These are phyloP conservation scores for Truncatella angustata DNA, from an alignment of 2,329 filamentous ascomycete species.

Conservation along the genomic window DNA sequence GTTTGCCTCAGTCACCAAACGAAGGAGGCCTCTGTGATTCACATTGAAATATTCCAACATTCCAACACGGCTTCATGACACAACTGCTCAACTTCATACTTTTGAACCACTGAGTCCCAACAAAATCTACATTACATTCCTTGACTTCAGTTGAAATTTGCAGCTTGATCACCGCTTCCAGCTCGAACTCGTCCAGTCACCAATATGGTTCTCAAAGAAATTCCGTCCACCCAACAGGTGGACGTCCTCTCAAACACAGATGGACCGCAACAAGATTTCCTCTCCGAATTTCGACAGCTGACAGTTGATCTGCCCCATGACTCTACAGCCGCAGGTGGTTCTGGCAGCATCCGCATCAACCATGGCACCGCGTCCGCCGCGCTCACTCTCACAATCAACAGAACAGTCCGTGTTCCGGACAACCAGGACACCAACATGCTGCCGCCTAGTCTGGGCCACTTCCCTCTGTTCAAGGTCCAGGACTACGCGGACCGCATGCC, in stretches of 20 bases:
- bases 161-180: not conserved
- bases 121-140: not conserved
- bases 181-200: not conserved
- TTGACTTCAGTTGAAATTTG: not conserved
- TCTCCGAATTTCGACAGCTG: not conserved
- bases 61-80: too few species aligned
- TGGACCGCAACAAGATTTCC: too few species aligned
- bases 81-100: too few species aligned
- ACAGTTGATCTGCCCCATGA: not conserved
- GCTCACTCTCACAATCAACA: slow-evolving; percentile 34
- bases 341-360: not conserved
- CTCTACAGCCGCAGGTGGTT: not conserved
- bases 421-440: slow-evolving; percentile 27
- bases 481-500: slow-evolving; percentile 32
- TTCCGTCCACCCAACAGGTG: not conserved
- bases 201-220: not conserved
- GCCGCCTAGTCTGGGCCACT: slow-evolving; percentile 34
- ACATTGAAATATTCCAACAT: too few species aligned
- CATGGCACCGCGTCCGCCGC: not conserved
- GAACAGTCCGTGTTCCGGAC: slow-evolving; percentile 43
- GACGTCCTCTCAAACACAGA: not conserved
- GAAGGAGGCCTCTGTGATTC: too few species aligned
- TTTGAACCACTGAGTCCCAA: not conserved
- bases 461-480: slow-evolving; percentile 35
- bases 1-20: too few species aligned